These are phyloP conservation scores for Candida bentonensis DNA, from an alignment of 805 yeast genomes.

Conservation along the genomic window DNA sequence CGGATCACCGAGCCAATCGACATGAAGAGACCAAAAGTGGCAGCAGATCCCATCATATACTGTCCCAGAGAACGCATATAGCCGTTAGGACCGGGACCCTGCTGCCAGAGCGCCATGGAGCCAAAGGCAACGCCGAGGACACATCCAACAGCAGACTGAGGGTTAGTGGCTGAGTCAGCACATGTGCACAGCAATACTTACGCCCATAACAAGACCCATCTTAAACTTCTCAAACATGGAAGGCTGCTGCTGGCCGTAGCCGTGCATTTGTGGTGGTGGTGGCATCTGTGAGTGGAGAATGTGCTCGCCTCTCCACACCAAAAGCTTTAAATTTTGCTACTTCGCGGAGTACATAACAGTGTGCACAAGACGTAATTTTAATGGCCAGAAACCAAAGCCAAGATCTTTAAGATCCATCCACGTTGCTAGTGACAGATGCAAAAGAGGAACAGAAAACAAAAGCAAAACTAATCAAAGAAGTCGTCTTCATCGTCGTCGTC, in stretches of 20 bases:
- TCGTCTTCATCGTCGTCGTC: constrained; percentile 23
- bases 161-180: not conserved
- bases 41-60: constrained; percentile 92
- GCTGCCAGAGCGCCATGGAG: constrained; percentile 75
- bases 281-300: not conserved
- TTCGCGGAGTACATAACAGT: too few species aligned
- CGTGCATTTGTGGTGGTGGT: not conserved
- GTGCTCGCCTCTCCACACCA: too few species aligned
- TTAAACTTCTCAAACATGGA: constrained; percentile 92
- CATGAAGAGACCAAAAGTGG: constrained; percentile 93
- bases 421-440: too few species aligned
- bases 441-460: too few species aligned
- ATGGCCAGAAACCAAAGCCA: too few species aligned
- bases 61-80: constrained; percentile 93
- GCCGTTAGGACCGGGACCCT: constrained; percentile 98
- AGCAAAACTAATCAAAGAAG: constrained; percentile 35
- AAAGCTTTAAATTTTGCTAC: too few species aligned
- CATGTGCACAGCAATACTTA: constrained; percentile 22
- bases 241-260: constrained; percentile 26
- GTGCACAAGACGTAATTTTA: too few species aligned
- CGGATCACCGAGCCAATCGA: constrained; percentile 67
- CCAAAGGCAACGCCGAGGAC: constrained; percentile 93
- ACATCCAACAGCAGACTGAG: constrained; percentile 63
- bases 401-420: too few species aligned
- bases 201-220: constrained; percentile 98